A percentile compares a stretch with the other conserved stretches of the same genome.
phyloP scores from a whole-genome alignment of 78 protist species.

The Guillardia theta region DNA sequence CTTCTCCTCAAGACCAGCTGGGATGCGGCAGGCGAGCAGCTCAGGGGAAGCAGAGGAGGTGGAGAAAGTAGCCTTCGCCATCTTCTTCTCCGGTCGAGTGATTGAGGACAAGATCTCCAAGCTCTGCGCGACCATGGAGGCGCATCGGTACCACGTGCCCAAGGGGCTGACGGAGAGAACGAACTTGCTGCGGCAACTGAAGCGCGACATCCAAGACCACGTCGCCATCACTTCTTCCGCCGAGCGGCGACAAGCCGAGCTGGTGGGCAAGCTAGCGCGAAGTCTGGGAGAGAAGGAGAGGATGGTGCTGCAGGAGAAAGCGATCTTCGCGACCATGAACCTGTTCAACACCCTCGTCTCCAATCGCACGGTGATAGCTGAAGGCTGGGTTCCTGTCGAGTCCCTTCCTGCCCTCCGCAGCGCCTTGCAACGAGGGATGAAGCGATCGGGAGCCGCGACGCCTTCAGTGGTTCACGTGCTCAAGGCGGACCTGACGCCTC shows the following conservation, averaged over 20 bases:
- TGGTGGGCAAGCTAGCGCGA: background rate
- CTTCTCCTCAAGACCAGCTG: too few species aligned
- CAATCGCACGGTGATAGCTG: conserved; percentile 69
- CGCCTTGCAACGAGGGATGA: background rate
- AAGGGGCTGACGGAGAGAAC: too few species aligned
- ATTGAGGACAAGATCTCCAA: background rate
- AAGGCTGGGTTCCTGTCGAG: conserved; percentile 54
- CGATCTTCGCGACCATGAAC: conserved; percentile 88
- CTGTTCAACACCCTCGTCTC: conserved; percentile 70
- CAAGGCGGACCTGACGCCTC: background rate
- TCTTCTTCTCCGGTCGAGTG: background rate
- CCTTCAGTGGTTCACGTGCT: conserved; percentile 33
- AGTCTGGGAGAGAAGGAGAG: background rate
- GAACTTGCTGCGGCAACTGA: too few species aligned
- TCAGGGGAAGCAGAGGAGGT: conserved; percentile 50
- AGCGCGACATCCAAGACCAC: too few species aligned
- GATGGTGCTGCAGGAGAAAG: background rate
- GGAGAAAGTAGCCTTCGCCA: background rate
- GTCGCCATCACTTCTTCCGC: too few species aligned
- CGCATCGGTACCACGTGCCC: background rate
- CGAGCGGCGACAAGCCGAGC: too few species aligned
- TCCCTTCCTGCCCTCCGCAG: background rate
- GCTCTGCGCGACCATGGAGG: background rate
- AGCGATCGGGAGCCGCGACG: conserved; percentile 30
- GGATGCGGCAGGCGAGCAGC: conserved; percentile 57